Evolutionary conservation across 2,329 filamentous ascomycete species (phyloP).

Genomic region (Penicillium sp.): DNA sequence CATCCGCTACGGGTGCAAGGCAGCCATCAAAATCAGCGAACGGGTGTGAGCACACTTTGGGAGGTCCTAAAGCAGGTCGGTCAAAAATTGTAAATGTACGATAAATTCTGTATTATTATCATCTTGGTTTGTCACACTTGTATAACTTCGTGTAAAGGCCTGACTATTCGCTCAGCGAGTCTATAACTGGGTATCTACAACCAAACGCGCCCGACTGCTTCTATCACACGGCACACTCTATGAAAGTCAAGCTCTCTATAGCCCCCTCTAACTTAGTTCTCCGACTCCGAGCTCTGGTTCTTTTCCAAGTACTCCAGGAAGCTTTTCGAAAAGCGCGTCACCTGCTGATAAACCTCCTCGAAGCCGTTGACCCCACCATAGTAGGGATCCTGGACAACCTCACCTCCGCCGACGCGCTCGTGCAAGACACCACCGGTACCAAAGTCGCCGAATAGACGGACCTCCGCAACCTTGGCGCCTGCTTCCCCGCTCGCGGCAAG

Average conservation of each 20-base stretch:
- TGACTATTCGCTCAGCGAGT: too few relatives aligned
- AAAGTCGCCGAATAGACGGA: constrained; percentile 81
- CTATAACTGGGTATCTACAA: too few relatives aligned
- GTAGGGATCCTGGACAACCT: constrained; percentile 81
- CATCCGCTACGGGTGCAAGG: constrained; percentile 77
- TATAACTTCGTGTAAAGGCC: too few relatives aligned
- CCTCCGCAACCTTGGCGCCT: constrained; percentile 39
- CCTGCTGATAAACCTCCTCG: constrained; percentile 73
- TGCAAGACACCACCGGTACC: constrained; percentile 46
- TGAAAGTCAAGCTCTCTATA: constrained; percentile 1
- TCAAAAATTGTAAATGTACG: too few relatives aligned
- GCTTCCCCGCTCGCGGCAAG: too few relatives aligned
- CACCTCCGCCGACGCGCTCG: constrained; percentile 40
- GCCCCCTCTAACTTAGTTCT: too few relatives aligned
- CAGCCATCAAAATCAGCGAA: constrained; percentile 78
- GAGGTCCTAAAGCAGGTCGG: too few relatives aligned
- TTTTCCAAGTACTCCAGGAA: constrained; percentile 56
- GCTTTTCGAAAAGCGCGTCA: constrained; percentile 63
- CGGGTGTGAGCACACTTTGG: constrained; percentile 28
- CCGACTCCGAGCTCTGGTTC: too few relatives aligned
- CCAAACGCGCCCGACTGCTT: too few relatives aligned
- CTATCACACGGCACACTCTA: too few relatives aligned
- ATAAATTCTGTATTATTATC: too few relatives aligned
- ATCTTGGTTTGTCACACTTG: too few relatives aligned
- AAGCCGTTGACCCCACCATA: constrained; percentile 78